These are phyloP conservation scores for Bryoglossum gracile DNA, from an alignment of 495 filamentous ascomycete genomes.

Conservation along the genomic window DNA sequence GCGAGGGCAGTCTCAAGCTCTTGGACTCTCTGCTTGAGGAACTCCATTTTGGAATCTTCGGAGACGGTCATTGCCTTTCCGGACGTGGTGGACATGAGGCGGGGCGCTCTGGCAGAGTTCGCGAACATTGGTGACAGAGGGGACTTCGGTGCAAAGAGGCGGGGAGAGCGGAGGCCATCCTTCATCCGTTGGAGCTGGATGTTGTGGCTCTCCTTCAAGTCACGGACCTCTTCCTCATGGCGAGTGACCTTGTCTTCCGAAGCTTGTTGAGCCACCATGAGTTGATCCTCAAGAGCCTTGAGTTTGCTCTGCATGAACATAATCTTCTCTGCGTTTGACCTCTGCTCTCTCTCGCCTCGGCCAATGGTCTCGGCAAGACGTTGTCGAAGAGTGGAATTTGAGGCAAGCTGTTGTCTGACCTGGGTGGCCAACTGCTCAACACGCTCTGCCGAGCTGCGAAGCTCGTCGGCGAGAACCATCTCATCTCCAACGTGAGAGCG, in stretches of 20 bases:
- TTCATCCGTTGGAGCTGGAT: constrained; percentile 65
- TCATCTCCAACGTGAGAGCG: constrained; percentile 57
- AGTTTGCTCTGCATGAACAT: constrained; percentile 73
- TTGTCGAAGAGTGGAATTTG: constrained; percentile 64
- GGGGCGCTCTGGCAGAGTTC: constrained; percentile 40
- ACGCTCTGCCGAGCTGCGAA: constrained; percentile 62
- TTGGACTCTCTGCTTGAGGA: constrained; percentile 63
- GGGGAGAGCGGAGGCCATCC: constrained; percentile 32
- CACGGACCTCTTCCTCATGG: constrained; percentile 78
- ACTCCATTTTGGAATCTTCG: constrained; percentile 52
- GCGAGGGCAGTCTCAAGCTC: constrained; percentile 77
- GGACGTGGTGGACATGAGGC: constrained; percentile 38
- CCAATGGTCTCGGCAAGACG: constrained; percentile 81
- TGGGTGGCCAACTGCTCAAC: constrained; percentile 70
- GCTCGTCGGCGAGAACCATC: constrained; percentile 52
- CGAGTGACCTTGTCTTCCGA: constrained; percentile 75
- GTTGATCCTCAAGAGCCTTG: constrained; percentile 72
- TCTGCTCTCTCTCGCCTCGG: constrained; percentile 81
- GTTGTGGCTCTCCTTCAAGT: constrained; percentile 69
- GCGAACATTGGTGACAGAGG: constrained; percentile 59
- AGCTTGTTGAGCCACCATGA: constrained; percentile 74
- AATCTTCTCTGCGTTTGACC: constrained; percentile 69
- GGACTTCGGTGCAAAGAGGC: constrained; percentile 43
- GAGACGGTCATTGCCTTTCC: constrained; percentile 33
- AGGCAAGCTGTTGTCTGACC: constrained; percentile 68